Conservation (phyloP, 805 yeast genomes). For the Candida corydali region DNA sequence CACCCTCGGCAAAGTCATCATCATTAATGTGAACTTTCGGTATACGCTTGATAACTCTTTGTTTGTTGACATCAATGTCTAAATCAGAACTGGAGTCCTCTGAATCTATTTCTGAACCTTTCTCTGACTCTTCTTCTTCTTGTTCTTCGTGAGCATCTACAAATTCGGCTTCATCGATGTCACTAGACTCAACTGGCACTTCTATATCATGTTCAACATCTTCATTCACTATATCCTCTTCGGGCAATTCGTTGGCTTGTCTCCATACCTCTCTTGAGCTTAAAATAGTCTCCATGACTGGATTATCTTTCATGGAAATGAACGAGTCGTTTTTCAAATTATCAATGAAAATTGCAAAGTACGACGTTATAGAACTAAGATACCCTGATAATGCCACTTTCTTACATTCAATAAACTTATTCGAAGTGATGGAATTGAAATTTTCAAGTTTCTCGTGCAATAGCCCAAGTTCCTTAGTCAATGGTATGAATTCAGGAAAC, state of each 20-base stretch:
- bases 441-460: slow-evolving; percentile 15
- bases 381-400: slow-evolving; percentile 72
- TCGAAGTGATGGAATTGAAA: slow-evolving; percentile 10
- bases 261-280: slow-evolving; percentile 87
- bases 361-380: slow-evolving; percentile 71
- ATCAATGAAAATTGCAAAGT: slow-evolving; percentile 69
- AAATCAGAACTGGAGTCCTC: slow-evolving; percentile 28
- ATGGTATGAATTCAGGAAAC: slow-evolving; percentile 82
- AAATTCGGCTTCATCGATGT: slow-evolving; percentile 11
- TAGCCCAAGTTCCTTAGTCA: slow-evolving; percentile 54
- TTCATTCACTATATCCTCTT: slow-evolving; percentile 9
- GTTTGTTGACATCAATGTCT: slow-evolving; percentile 49
- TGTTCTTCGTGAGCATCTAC: slow-evolving; percentile 14
- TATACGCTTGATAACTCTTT: slow-evolving; percentile 46
- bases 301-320: slow-evolving; percentile 70
- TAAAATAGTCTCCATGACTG: slow-evolving; percentile 83
- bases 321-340: slow-evolving; percentile 53
- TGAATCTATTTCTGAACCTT: slow-evolving; percentile 12
- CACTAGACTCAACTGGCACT: slow-evolving; percentile 12
- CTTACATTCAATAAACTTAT: slow-evolving; percentile 47
- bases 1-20: slow-evolving; percentile 66
- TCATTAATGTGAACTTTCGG: slow-evolving; percentile 9
- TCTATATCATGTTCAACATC: slow-evolving; percentile 1
- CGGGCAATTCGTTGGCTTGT: slow-evolving; percentile 61
- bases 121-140: slow-evolving; percentile 17